Conservation (phyloP, 495 filamentous ascomycete genomes). For the Penicillium waksmanii region DNA sequence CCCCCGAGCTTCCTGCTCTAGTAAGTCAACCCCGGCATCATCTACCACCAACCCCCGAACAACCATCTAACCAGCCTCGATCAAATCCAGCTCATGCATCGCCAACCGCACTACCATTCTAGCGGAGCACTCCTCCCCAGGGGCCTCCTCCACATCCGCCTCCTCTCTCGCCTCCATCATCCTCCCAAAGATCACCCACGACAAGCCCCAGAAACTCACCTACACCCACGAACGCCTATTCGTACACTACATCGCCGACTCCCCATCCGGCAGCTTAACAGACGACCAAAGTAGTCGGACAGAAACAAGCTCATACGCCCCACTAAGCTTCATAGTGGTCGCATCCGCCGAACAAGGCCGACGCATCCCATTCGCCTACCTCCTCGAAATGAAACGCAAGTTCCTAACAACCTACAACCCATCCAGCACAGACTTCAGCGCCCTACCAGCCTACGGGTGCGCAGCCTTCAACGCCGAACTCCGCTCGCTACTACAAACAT, state of each 20-base stretch:
- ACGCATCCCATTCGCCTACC: conserved; percentile 89
- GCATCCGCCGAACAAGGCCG: conserved; percentile 76
- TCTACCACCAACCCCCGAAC: conserved; percentile 2
- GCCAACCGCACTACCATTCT: conserved; percentile 90
- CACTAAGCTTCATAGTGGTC: conserved; percentile 85
- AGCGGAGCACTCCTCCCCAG: conserved; percentile 79
- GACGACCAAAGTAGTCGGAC: conserved; percentile 30
- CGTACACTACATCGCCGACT: conserved; percentile 93
- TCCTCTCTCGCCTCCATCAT: conserved; percentile 91
- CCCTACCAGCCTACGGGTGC: conserved; percentile 85
- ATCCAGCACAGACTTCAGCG: conserved; percentile 69
- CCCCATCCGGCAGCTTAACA: conserved; percentile 63
- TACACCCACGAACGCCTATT: conserved; percentile 89
- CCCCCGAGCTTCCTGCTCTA: conserved; percentile 77
- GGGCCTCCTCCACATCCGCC: conserved; percentile 68
- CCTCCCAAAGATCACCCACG: conserved; percentile 91
- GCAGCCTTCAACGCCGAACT: conserved; percentile 83
- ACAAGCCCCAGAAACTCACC: conserved; percentile 81
- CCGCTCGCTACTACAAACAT: conserved; percentile 78
- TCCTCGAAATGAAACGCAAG: conserved; percentile 86
- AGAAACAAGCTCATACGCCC: conserved; percentile 63
- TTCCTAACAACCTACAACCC: conserved; percentile 78
- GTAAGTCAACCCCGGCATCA: conserved; percentile 48
- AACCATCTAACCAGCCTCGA: conserved; percentile 21
- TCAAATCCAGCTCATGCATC: conserved; percentile 74